A percentile compares a stretch with the other conserved stretches of the same genome.
Evolutionary conservation across 2,329 filamentous ascomycete genomes (phyloP).

Genomic region (Aspergillus melleus): DNA sequence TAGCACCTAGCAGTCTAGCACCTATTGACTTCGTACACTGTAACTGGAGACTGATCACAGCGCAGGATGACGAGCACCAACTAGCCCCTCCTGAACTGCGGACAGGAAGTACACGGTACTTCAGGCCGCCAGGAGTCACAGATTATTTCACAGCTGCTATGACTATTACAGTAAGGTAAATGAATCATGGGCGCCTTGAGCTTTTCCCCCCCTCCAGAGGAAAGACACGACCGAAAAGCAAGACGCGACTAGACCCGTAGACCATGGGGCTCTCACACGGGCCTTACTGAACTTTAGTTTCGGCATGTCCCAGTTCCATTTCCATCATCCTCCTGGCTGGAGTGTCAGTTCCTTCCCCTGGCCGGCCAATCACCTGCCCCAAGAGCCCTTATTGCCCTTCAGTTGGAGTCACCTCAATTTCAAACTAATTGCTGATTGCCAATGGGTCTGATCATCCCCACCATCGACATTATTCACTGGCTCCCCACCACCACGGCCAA

Average conservation of each 20-base stretch:
- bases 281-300: not conserved
- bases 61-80: not conserved
- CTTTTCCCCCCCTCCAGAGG: no score
- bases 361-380: not conserved
- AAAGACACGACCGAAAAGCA: no score
- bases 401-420: not conserved
- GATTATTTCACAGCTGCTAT: not conserved
- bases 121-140: not conserved
- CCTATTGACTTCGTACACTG: no score
- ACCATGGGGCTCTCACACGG: not conserved
- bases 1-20: no score
- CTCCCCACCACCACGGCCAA: not conserved
- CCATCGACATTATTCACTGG: conserved; percentile 3
- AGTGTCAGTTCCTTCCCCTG: not conserved
- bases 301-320: not conserved
- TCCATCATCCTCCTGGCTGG: not conserved
- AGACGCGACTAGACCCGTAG: not conserved
- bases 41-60: not conserved
- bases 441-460: conserved; percentile 9
- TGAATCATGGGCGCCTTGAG: not conserved
- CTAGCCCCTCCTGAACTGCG: not conserved
- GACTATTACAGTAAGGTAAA: not conserved
- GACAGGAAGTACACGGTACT: not conserved
- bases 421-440: not conserved
- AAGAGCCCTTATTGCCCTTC: not conserved